Conservation (phyloP, 2,329 filamentous ascomycete genomes). For the Trichoderma sp. region DNA sequence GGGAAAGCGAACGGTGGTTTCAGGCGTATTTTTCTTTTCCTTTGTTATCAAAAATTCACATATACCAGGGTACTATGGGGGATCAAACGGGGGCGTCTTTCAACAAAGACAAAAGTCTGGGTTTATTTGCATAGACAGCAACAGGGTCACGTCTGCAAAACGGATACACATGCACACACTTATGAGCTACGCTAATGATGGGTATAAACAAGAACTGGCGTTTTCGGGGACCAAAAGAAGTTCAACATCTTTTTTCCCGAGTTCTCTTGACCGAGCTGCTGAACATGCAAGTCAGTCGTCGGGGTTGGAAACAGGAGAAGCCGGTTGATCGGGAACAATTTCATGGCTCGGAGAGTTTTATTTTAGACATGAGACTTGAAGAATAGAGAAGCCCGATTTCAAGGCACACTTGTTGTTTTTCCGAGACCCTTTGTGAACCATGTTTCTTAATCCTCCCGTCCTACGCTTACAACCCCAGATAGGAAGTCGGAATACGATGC, state of each 20-base stretch:
- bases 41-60: slow-evolving; percentile 28
- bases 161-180: slow-evolving; percentile 43
- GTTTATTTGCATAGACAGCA: slow-evolving; percentile 43
- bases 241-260: slow-evolving; percentile 51
- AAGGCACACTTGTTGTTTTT: not conserved
- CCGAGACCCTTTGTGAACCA: not conserved
- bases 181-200: slow-evolving; percentile 42
- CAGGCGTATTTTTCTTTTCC: slow-evolving; percentile 34
- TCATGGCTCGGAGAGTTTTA: slow-evolving; percentile 6
- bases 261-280: slow-evolving; percentile 44
- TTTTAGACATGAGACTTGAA: slow-evolving; percentile 18
- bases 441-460: not conserved
- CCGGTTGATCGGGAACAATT: not conserved
- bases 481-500: not conserved
- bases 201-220: slow-evolving; percentile 40
- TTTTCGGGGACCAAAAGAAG: slow-evolving; percentile 48
- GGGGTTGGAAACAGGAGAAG: slow-evolving; percentile 25
- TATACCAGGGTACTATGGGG: slow-evolving; percentile 34
- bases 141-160: slow-evolving; percentile 34
- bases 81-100: slow-evolving; percentile 45
- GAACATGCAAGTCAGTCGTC: slow-evolving; percentile 36
- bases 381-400: slow-evolving; percentile 18
- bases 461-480: not conserved
- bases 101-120: slow-evolving; percentile 46
- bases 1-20: slow-evolving; percentile 39